Evolutionary conservation across 768 basidiomycete genomes (phyloP).

Genomic region (Dioszegia aurantiaca): DNA sequence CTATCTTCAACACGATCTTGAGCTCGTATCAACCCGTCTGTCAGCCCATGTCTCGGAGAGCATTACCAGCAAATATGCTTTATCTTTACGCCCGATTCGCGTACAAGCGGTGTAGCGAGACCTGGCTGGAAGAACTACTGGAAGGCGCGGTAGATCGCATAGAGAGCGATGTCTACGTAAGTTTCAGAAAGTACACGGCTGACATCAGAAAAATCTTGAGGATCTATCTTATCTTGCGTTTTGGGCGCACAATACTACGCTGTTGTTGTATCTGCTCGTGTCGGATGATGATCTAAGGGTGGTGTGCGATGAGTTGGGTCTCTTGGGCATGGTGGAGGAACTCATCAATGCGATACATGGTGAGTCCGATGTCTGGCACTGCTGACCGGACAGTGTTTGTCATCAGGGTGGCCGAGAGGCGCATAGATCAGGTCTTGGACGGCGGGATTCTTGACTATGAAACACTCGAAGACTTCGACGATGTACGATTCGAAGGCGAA

Average conservation of each 20-base stretch:
- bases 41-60: slow-evolving; percentile 57
- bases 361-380: slow-evolving; percentile 47
- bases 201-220: slow-evolving; percentile 68
- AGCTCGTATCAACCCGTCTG: slow-evolving; percentile 68
- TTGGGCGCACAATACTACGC: slow-evolving; percentile 88
- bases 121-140: slow-evolving; percentile 88
- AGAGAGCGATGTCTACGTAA: slow-evolving; percentile 85
- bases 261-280: slow-evolving; percentile 80
- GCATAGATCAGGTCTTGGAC: slow-evolving; percentile 83
- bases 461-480: slow-evolving; percentile 69
- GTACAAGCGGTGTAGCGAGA: slow-evolving; percentile 62
- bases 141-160: slow-evolving; percentile 87
- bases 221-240: slow-evolving; percentile 83
- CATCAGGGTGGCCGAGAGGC: slow-evolving; percentile 83
- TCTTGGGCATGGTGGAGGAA: slow-evolving; percentile 83
- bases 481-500: slow-evolving; percentile 89
- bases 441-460: slow-evolving; percentile 76
- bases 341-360: slow-evolving; percentile 92
- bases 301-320: slow-evolving; percentile 76
- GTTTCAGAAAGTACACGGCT: slow-evolving; percentile 50
- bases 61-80: slow-evolving; percentile 84
- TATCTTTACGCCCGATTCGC: slow-evolving; percentile 92
- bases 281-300: slow-evolving; percentile 56
- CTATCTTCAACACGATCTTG: slow-evolving; percentile 78
- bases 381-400: slow-evolving; percentile 72